phyloP scores from a whole-genome alignment of 225 moss, liverwort and hornwort genomes.

The Thuidium tamariscinum region DNA sequence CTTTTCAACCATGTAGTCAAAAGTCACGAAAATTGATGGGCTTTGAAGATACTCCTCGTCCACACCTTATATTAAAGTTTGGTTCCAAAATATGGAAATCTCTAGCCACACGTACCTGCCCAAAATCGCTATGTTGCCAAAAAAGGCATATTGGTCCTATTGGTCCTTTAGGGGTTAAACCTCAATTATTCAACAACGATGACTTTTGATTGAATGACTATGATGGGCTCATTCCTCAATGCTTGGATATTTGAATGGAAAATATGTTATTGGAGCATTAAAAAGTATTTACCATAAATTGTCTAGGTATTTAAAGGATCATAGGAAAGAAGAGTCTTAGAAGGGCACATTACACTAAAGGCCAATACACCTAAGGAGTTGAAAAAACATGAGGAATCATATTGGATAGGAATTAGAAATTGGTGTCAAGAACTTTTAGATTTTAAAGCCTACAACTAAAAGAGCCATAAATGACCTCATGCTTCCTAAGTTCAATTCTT shows the following conservation, averaged over 20 bases:
- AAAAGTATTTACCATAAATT: not conserved
- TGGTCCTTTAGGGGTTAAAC: too few species aligned
- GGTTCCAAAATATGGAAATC: too few species aligned
- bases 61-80: too few species aligned
- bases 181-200: not conserved
- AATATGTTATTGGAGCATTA: too few species aligned
- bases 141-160: too few species aligned
- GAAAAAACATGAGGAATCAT: not conserved
- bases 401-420: not conserved
- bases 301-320: not conserved
- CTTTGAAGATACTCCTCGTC: too few species aligned
- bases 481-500: not conserved
- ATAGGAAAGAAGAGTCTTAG: not conserved
- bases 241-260: not conserved
- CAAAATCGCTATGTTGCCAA: too few species aligned
- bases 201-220: not conserved
- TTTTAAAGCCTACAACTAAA: not conserved
- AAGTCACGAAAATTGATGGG: too few species aligned
- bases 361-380: not conserved
- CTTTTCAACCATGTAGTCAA: too few species aligned
- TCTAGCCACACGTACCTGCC: too few species aligned
- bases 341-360: fast-evolving
- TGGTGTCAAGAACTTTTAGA: not conserved
- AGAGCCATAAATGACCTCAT: not conserved
- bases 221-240: not conserved